Conservation (phyloP, 768 basidiomycete genomes). For the Ramaria sp. region DNA sequence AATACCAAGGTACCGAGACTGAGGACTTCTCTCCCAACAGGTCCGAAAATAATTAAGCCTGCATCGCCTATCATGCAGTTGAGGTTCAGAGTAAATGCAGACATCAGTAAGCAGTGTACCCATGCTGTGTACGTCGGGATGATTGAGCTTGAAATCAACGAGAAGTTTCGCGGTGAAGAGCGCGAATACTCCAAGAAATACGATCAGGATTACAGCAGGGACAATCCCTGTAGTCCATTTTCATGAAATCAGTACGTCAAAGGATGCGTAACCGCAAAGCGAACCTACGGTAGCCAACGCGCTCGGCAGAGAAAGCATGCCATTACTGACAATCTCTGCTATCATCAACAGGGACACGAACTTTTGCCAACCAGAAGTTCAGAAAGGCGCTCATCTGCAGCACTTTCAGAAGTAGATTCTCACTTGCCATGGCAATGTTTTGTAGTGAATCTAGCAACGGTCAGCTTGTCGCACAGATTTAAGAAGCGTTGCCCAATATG, state of each 20-base stretch:
- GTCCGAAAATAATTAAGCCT: slow-evolving; percentile 37
- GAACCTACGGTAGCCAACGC: slow-evolving; percentile 40
- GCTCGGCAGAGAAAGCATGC: slow-evolving; percentile 42
- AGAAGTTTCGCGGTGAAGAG: slow-evolving; percentile 41
- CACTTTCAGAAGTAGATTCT: neutral
- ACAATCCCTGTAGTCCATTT: slow-evolving; percentile 30
- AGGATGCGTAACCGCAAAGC: neutral
- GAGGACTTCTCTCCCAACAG: slow-evolving; percentile 34
- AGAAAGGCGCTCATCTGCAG: neutral
- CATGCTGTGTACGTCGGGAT: slow-evolving; percentile 44
- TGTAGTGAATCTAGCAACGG: slow-evolving; percentile 34
- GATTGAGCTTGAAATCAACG: slow-evolving; percentile 46
- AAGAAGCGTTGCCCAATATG: neutral
- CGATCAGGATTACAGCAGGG: slow-evolving; percentile 39
- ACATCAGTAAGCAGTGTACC: slow-evolving; percentile 17
- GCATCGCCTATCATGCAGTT: slow-evolving; percentile 32
- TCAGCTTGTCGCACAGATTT: neutral
- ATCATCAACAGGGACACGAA: slow-evolving; percentile 43
- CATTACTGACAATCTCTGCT: slow-evolving; percentile 46
- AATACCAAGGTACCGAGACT: slow-evolving; percentile 37
- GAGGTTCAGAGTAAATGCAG: neutral
- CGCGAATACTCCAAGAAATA: slow-evolving; percentile 40
- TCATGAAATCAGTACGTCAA: neutral
- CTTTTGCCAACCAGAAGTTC: slow-evolving; percentile 16
- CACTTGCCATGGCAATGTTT: slow-evolving; percentile 39